phyloP scores from a whole-genome alignment of 441 rosid species.

The Pelargonium cotyledonis region DNA sequence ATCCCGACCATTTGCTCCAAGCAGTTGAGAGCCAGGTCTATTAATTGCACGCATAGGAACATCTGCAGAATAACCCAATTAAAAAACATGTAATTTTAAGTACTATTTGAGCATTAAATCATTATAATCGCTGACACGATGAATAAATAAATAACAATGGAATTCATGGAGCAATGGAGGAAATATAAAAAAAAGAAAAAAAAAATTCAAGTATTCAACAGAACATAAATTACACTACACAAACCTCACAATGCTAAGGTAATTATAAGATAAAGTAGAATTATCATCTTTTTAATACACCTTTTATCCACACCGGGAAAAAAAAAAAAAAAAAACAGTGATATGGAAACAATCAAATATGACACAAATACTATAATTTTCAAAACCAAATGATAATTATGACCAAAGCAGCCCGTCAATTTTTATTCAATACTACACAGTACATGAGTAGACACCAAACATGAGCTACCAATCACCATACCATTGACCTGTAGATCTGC shows the following conservation, averaged over 20 bases:
- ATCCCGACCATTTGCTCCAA: slow-evolving; percentile 96
- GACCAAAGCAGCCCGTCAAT: background rate
- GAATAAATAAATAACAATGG: background rate
- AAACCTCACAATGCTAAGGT: background rate
- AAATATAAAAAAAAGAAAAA: background rate
- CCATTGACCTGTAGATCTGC: slow-evolving; percentile 95
- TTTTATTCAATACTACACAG: background rate
- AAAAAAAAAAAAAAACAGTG: background rate
- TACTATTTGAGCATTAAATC: background rate
- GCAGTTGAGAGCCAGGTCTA: slow-evolving; percentile 83
- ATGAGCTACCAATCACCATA: slow-evolving; percentile 30
- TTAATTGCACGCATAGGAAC: slow-evolving; percentile 61
- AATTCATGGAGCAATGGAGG: background rate
- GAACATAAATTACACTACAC: background rate
- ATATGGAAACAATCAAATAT: background rate
- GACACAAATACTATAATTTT: background rate
- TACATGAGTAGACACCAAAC: background rate
- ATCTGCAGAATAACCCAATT: slow-evolving; percentile 35
- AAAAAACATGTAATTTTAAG: slow-evolving; percentile 4
- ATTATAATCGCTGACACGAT: background rate
- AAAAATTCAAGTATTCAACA: background rate
- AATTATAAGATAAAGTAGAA: background rate
- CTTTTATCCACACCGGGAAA: background rate
- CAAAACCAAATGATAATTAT: background rate
- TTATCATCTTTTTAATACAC: background rate